These are phyloP conservation scores for Candida sp. DNA, from an alignment of 1,139 yeast genomes.

Conservation along the genomic window DNA sequence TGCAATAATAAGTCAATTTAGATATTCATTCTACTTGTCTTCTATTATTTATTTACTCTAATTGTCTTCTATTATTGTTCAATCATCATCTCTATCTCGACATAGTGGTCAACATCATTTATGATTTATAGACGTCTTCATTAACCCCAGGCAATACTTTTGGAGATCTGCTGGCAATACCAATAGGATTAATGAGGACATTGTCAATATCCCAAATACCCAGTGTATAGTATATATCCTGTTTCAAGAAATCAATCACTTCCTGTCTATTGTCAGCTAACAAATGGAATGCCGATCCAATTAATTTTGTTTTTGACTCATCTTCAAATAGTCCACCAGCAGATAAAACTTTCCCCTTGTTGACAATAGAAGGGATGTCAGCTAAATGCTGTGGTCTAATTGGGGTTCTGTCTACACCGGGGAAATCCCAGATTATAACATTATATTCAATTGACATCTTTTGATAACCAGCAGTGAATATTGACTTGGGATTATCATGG, in stretches of 20 bases:
- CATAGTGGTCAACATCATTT: too few relatives aligned
- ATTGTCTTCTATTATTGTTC: too few relatives aligned
- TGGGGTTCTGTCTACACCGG: slow-evolving; percentile 54
- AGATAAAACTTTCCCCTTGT: slow-evolving; percentile 53
- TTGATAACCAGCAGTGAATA: too few relatives aligned
- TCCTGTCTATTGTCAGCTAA: slow-evolving; percentile 63
- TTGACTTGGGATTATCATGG: too few relatives aligned
- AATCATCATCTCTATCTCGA: too few relatives aligned
- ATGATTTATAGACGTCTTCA: slow-evolving; percentile 14
- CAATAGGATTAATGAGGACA: slow-evolving; percentile 55
- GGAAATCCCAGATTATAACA: slow-evolving; percentile 70
- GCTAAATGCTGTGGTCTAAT: slow-evolving; percentile 60
- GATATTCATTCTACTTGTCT: too few relatives aligned
- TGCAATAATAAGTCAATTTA: too few relatives aligned
- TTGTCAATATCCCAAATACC: slow-evolving; percentile 79
- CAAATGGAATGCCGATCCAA: slow-evolving; percentile 67
- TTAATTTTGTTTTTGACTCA: slow-evolving; percentile 51
- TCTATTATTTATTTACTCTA: too few relatives aligned
- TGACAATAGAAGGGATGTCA: slow-evolving; percentile 47
- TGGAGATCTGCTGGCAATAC: slow-evolving; percentile 34
- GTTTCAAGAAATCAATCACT: slow-evolving; percentile 57
- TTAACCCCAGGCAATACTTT: slow-evolving; percentile 22
- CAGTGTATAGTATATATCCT: slow-evolving; percentile 58
- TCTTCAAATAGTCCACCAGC: slow-evolving; percentile 65
- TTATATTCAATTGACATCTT: slow-evolving; percentile 49